A percentile compares a stretch with the other conserved stretches of the same genome.
Evolutionary conservation across 2,329 filamentous ascomycete species (phyloP).

Genomic region (Bipolaris cookei): DNA sequence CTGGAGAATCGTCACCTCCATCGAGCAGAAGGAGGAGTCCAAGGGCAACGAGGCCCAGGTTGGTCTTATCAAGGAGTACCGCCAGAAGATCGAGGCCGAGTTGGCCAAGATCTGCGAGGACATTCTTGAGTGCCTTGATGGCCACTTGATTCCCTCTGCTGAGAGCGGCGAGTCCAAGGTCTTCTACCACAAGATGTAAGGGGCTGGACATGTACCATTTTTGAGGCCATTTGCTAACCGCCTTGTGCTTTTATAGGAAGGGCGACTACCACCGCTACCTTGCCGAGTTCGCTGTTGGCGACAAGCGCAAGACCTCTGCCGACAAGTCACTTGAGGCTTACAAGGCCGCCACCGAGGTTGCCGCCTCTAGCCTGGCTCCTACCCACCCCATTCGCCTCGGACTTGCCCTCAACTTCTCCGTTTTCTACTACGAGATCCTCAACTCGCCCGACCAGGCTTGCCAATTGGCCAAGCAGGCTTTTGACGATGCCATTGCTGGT

Average conservation of each 20-base stretch:
- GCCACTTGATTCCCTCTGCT: constrained; percentile 92
- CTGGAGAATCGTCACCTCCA: constrained; percentile 97
- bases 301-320: constrained; percentile 93
- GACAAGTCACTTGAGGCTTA: constrained; percentile 96
- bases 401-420: constrained; percentile 93
- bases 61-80: constrained; percentile 93
- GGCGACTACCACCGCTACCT: constrained; percentile 99
- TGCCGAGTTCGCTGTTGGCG: constrained; percentile 92
- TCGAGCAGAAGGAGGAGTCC: constrained; percentile 99
- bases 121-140: constrained; percentile 91
- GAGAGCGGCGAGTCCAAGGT: constrained; percentile 98
- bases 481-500: constrained; percentile 94
- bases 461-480: constrained; percentile 95
- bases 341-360: constrained; percentile 91
- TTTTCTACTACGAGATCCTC: constrained; percentile 99
- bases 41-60: constrained; percentile 96
- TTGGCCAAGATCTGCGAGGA: constrained; percentile 98
- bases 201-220: background rate
- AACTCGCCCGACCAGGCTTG: constrained; percentile 98
- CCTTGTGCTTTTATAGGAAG: constrained; percentile 70
- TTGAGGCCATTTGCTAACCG: constrained; percentile 22
- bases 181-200: constrained; percentile 99
- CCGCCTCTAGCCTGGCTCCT: constrained; percentile 84
- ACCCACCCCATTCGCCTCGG: constrained; percentile 93
- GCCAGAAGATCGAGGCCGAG: constrained; percentile 96